phyloP scores from a whole-genome alignment of 129 eudicot species.

The Glebionis coronaria region DNA sequence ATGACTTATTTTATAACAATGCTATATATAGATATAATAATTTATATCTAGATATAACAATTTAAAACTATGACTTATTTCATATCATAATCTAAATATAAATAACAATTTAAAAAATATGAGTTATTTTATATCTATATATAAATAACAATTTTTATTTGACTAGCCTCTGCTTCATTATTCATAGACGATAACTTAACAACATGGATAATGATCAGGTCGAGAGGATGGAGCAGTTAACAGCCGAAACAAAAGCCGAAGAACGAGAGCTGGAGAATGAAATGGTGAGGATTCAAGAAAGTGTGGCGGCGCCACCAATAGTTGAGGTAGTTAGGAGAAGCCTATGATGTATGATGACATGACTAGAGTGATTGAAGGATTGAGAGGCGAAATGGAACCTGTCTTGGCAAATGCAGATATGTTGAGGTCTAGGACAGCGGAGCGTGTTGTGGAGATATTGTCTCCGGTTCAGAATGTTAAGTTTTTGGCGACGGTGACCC shows the following conservation, averaged over 20 bases:
- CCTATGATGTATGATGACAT: constrained; percentile 10
- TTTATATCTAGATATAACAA: too few species aligned
- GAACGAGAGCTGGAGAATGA: constrained; percentile 33
- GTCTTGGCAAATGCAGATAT: constrained; percentile 48
- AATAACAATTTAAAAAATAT: too few species aligned
- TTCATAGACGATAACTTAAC: too few species aligned
- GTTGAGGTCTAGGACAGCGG: constrained; percentile 52
- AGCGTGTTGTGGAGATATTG: constrained; percentile 45
- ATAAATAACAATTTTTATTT: too few species aligned
- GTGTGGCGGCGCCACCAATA: constrained; percentile 54
- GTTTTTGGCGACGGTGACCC: constrained; percentile 53
- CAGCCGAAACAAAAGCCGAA: constrained; percentile 25
- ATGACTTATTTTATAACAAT: too few species aligned
- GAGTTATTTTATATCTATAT: too few species aligned
- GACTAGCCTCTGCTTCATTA: too few species aligned
- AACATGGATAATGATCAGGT: constrained; percentile 21
- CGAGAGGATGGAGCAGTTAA: constrained; percentile 25
- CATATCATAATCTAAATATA: too few species aligned
- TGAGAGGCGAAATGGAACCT: constrained; percentile 38
- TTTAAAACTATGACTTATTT: too few species aligned
- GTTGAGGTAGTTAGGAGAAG: constrained; percentile 20
- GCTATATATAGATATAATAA: too few species aligned
- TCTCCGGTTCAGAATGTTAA: constrained; percentile 46
- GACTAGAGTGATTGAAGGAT: constrained; percentile 18
- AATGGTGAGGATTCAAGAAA: constrained; percentile 55